Evolutionary conservation across 148 eudicot species (phyloP), one percentile per base, ranked within the genome.

Genomic region (Fagopyrum tataricum): DNA sequence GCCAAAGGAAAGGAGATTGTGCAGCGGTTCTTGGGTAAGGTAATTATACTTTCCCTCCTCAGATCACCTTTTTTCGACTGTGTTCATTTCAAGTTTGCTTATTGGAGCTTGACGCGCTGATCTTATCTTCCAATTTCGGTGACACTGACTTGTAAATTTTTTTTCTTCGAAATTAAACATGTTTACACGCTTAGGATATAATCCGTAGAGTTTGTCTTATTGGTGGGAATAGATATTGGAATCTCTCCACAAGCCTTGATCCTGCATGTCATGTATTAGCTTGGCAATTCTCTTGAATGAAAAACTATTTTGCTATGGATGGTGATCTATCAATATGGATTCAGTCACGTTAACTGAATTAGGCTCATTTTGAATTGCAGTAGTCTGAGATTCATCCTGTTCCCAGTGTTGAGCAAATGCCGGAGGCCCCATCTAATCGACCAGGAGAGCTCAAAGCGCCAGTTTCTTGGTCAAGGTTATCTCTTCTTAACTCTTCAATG

Each of bases 381-480:
- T n/a, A 14, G 69, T 3, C 43, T 20, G 18, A 64, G 69, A 13
- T 31, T 14, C 20, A 64, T 64, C 42, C 9, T 42, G 3, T 39
- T 37, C 43, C 15, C 43, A 64, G 69, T 39, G 43, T 39, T 31
- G 74, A 75, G 78, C 86, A 83, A 80, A 88, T 88, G 92, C 79
- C 82, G 55, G 82, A 84, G 59, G 77, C 79, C 79, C 75, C 83
- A 56, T 80, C 77, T 56, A 71, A 74, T 77, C 85, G 64, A 72
- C 67, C 77, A 74, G 80, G 80, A 77, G 85, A 80, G 71, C 74
- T 55, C 43, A 62, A 62, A 20, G 74, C 85, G 26, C 66, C 83
- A 44, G 40, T 78, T 76, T 79, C 84, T 43, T 62, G 67, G 53
- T 74, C 73, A 71, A 88, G 88, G 90, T 90, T 74, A 39, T 59